Conservation (phyloP, 371 early-diverging fungal genomes). For the Blastocladiella emersonii region DNA sequence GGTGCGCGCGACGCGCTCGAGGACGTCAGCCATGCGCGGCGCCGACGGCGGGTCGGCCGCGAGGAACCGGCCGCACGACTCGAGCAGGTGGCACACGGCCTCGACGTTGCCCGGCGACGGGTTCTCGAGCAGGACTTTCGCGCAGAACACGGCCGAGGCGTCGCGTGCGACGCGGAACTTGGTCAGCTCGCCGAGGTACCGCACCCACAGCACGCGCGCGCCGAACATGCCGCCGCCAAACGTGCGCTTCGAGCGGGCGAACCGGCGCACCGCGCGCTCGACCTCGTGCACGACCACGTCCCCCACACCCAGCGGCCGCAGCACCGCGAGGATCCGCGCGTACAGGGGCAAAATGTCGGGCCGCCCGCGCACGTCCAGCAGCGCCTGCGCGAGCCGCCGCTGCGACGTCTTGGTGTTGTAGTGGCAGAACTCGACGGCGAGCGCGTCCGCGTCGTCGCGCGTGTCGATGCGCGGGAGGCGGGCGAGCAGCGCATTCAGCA, state of each 20-base stretch:
- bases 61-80: slow-evolving; percentile 80
- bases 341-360: slow-evolving; percentile 82
- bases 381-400: slow-evolving; percentile 41
- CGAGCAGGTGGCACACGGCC: slow-evolving; percentile 65
- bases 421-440: slow-evolving; percentile 86
- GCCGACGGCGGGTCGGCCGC: slow-evolving; percentile 57
- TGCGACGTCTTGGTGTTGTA: slow-evolving; percentile 66
- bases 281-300: slow-evolving; percentile 49
- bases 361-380: slow-evolving; percentile 63
- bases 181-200: slow-evolving; percentile 75
- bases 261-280: slow-evolving; percentile 53
- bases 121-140: slow-evolving; percentile 70
- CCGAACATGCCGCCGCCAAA: slow-evolving; percentile 34
- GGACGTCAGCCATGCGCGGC: slow-evolving; percentile 44
- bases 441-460: slow-evolving; percentile 69
- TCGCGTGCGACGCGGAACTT: slow-evolving; percentile 77
- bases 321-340: slow-evolving; percentile 71
- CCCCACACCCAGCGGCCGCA: slow-evolving; percentile 72
- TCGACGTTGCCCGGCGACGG: slow-evolving; percentile 72
- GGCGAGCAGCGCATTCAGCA: slow-evolving; percentile 49
- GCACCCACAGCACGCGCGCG: slow-evolving; percentile 43
- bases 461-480: slow-evolving; percentile 65
- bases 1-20: slow-evolving; percentile 8
- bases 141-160: slow-evolving; percentile 63
- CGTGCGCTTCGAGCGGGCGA: slow-evolving; percentile 48